phyloP scores from a whole-genome alignment of 495 filamentous ascomycete species.

The Collariella sp. region DNA sequence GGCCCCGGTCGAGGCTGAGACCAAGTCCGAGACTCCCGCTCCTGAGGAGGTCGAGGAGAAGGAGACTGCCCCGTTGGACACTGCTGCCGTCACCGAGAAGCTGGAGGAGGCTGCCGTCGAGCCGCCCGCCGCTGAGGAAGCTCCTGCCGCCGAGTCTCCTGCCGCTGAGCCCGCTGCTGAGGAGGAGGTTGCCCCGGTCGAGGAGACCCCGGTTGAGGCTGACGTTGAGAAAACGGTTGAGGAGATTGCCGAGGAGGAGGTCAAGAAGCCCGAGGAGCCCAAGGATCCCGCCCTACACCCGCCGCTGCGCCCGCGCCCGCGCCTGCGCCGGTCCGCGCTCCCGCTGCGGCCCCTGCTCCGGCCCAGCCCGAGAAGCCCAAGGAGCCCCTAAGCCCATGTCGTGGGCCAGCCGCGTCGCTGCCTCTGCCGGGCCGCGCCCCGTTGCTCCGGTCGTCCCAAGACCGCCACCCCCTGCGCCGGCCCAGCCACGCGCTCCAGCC shows the following conservation, averaged over 20 bases:
- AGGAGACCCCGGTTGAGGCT: conserved; percentile 30
- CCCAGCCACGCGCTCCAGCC: conserved; percentile 23
- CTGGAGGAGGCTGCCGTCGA: conserved; percentile 37
- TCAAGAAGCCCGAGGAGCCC: conserved; percentile 48
- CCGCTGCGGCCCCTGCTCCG: conserved; percentile 33
- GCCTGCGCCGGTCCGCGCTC: conserved; percentile 36
- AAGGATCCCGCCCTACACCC: conserved; percentile 52
- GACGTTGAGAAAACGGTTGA: conserved; percentile 33
- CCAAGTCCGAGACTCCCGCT: conserved; percentile 11
- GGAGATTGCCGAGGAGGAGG: conserved; percentile 41
- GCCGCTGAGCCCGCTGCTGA: conserved; percentile 45
- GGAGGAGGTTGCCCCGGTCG: conserved; percentile 37
- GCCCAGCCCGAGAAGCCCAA: conserved; percentile 32
- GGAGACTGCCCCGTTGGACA: conserved; percentile 41
- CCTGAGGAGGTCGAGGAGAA: conserved; percentile 35
- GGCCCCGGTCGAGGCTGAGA: conserved; percentile 36
- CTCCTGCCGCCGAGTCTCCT: conserved; percentile 33
- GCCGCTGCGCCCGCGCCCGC: conserved; percentile 33
- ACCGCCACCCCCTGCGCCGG: conserved; percentile 34
- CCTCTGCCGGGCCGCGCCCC: conserved; percentile 38
- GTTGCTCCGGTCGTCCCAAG: conserved; percentile 38
- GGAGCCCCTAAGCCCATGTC: conserved; percentile 60
- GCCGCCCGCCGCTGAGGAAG: conserved; percentile 33
- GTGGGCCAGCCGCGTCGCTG: conserved; percentile 73
- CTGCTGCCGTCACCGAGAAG: conserved; percentile 42